These are phyloP conservation scores for Sordaria brevicollis DNA, from an alignment of 495 filamentous ascomycete genomes.

Conservation along the genomic window DNA sequence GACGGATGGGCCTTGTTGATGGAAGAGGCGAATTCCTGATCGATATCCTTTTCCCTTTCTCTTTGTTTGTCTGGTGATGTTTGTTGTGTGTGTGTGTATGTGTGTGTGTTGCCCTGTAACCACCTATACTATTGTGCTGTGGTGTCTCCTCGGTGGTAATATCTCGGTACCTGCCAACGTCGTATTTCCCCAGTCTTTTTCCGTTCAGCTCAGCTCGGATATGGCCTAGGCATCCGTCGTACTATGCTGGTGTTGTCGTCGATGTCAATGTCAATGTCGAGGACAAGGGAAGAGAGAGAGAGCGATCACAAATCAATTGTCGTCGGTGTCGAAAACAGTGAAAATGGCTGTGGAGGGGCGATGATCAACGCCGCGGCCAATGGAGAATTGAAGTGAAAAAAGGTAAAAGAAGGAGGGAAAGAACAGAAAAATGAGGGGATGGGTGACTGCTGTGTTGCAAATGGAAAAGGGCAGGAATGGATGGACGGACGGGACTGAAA, in stretches of 20 bases:
- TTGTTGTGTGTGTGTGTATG: not conserved
- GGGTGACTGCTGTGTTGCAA: no score
- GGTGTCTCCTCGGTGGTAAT: no score
- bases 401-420: slow-evolving; percentile 9
- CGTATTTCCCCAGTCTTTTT: not conserved
- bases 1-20: no score
- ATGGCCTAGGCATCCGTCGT: not conserved
- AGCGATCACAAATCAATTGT: not conserved
- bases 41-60: not conserved
- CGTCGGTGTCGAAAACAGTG: no score
- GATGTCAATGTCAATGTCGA: slow-evolving; percentile 3
- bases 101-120: no score
- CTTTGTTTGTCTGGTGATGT: not conserved
- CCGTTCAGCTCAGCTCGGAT: not conserved
- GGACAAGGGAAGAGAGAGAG: slow-evolving; percentile 6
- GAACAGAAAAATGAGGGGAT: slow-evolving; percentile 13
- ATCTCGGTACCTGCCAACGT: not conserved
- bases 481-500: not conserved
- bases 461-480: not conserved
- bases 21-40: not conserved
- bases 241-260: slow-evolving; percentile 4
- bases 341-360: slow-evolving; percentile 3
- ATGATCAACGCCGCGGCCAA: slow-evolving; percentile 3
- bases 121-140: no score
- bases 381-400: slow-evolving; percentile 17